Evolutionary conservation across 768 basidiomycete genomes (phyloP).

Genomic region (Grammothele lineata): DNA sequence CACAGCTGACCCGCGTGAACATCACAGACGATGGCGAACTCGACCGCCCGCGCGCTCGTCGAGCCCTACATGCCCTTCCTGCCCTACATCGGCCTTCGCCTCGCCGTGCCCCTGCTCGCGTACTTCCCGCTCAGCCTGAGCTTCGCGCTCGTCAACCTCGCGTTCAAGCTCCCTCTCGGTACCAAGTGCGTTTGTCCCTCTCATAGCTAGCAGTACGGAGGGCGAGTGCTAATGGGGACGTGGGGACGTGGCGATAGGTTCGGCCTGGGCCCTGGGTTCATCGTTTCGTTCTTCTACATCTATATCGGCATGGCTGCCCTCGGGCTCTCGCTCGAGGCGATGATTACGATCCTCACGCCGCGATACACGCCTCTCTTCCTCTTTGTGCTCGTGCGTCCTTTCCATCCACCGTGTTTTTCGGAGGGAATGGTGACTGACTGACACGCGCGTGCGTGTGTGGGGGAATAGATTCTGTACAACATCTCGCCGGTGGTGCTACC

Average conservation of each 20-base stretch:
- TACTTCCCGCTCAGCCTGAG: constrained; percentile 37
- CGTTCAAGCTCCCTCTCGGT: constrained; percentile 39
- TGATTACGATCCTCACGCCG: constrained; percentile 30
- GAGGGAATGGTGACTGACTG: too few species aligned
- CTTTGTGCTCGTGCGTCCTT: constrained; percentile 25
- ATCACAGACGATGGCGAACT: constrained; percentile 28
- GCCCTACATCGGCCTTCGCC: constrained; percentile 32
- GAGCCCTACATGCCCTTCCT: constrained; percentile 33
- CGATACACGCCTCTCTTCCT: constrained; percentile 32
- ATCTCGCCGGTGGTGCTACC: constrained; percentile 28
- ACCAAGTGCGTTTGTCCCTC: constrained; percentile 33
- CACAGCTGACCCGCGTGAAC: constrained; percentile 7
- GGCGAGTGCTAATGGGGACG: too few species aligned
- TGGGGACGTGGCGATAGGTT: too few species aligned
- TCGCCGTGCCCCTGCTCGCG: constrained; percentile 29
- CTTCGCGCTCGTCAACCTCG: constrained; percentile 40
- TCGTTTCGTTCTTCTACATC: constrained; percentile 28
- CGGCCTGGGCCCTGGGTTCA: constrained; percentile 22
- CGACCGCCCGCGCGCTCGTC: constrained; percentile 27
- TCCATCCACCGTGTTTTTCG: too few species aligned
- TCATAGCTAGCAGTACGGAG: too few species aligned
- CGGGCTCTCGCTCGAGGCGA: constrained; percentile 31
- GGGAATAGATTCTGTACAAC: constrained; percentile 27
- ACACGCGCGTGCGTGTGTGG: too few species aligned
- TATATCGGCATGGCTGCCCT: constrained; percentile 31